Base-by-base conservation (phyloP, 495 filamentous ascomycete genomes). In the Paragyromitra xinjiangensis region DNA sequence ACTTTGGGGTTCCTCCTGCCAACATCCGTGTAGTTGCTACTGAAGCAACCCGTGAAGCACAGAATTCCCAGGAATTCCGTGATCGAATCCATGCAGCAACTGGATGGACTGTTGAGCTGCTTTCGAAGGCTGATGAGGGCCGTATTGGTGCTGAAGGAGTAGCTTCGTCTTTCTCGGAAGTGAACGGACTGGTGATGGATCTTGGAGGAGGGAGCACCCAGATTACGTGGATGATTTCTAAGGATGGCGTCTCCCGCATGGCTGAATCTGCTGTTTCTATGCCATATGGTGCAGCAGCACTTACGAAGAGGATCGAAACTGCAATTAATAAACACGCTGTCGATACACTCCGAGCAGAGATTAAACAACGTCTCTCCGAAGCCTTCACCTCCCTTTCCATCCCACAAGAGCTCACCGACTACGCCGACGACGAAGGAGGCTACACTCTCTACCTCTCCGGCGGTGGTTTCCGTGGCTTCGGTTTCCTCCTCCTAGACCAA, bases 181-280 rank as follows among this genome's bases (percentile, higher is more conserved):
- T 93, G 3, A 84, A 86, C 64, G 92, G 93, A 0, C 84, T 98
- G 24, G 91, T 95, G 24, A 91, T 98, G 83, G 94, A 98, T 81
- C 87, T 98, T 0, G 94, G 94, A 2, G 94, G 94, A 1, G 94
- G 94, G 0, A 96, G 93, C 78, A 92, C 93, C 66, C 94, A 98
- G 84, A 90, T 97, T 85, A 93, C 92, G 6, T 97, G 93, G 88
- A 87, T 97, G 81, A 85, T 90, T 62, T 89, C 91, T 0, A 82
- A 85, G 14, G 75, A 84, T 1, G 89, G 88, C 6, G 77, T 85
- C 3, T 85, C 91, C 4, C 78, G 84, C 11, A 89, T 89, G 79
- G 80, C 86, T 19, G 77, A 82, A 29, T 85, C 84, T 0, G 82
- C 86, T 1, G 82, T 88, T 16, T 89, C 86, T 79, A 86, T 98